Evolutionary conservation across 2,329 filamentous ascomycete species (phyloP).

Genomic region (Colletotrichum navitas): DNA sequence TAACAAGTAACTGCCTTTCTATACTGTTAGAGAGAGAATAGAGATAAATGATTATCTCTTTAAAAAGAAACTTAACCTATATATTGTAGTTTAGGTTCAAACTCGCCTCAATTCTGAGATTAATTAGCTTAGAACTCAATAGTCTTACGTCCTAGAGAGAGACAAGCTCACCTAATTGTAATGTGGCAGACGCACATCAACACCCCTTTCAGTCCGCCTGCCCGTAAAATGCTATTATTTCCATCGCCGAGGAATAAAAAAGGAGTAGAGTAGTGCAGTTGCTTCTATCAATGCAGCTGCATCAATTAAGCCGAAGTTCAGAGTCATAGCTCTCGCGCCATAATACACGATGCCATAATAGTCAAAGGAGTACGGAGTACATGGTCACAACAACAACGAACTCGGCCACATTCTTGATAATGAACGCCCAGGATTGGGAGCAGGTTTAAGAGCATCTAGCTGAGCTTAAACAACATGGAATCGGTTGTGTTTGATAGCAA

Average conservation of each 20-base stretch:
- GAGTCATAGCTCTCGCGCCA: constrained; percentile 68
- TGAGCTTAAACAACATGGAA: constrained; percentile 83
- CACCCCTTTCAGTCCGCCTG: constrained; percentile 66
- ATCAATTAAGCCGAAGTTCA: constrained; percentile 82
- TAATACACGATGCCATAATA: constrained; percentile 70
- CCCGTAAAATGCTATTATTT: constrained; percentile 72
- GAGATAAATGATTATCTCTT: background rate
- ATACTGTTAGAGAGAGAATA: background rate
- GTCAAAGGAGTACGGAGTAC: constrained; percentile 70
- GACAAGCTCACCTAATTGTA: constrained; percentile 58
- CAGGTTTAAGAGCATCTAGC: constrained; percentile 82
- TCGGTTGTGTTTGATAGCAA: constrained; percentile 66
- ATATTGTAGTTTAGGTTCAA: constrained; percentile 3
- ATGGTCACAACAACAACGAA: constrained; percentile 73
- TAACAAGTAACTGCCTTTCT: rapidly evolving
- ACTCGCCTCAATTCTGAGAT: background rate
- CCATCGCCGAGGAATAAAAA: constrained; percentile 81
- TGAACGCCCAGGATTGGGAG: constrained; percentile 80
- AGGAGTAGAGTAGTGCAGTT: constrained; percentile 79
- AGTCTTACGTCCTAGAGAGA: background rate
- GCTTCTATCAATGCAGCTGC: constrained; percentile 79
- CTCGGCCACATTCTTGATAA: constrained; percentile 73
- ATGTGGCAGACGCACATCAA: constrained; percentile 66
- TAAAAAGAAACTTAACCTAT: background rate
- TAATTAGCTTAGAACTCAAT: background rate